Percentiles rank a stretch among this genome's conserved stretches.
These are phyloP conservation scores for Penicillium daleae DNA, from an alignment of 495 filamentous ascomycete species.

Conservation along the genomic window DNA sequence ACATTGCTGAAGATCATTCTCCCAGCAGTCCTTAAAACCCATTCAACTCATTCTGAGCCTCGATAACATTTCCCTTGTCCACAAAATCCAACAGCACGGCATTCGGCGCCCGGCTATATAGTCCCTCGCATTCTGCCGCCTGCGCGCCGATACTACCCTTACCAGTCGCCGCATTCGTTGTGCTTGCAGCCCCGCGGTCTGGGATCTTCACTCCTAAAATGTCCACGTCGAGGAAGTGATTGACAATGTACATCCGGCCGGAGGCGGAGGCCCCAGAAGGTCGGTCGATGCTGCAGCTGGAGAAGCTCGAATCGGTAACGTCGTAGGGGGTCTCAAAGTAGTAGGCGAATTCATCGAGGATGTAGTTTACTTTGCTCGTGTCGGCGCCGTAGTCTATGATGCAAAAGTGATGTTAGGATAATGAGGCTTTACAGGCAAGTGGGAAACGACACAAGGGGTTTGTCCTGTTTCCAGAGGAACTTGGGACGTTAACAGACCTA, in stretches of 20 bases:
- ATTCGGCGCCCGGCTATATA: conserved; percentile 60
- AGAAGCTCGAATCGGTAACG: conserved; percentile 52
- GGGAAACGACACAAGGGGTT: neutral
- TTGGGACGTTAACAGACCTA: conserved; percentile 43
- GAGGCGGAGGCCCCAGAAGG: conserved; percentile 51
- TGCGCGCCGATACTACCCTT: conserved; percentile 63
- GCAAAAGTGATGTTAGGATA: neutral
- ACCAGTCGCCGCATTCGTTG: conserved; percentile 59
- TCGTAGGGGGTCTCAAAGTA: conserved; percentile 75
- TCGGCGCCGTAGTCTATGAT: conserved; percentile 53
- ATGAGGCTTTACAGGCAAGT: neutral
- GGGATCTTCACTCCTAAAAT: conserved; percentile 57
- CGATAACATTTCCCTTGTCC: conserved; percentile 62
- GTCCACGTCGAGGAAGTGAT: conserved; percentile 52
- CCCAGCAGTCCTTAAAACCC: conserved; percentile 43
- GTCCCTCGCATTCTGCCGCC: conserved; percentile 49
- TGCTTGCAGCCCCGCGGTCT: conserved; percentile 52
- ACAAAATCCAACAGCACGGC: conserved; percentile 72
- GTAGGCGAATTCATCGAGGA: conserved; percentile 70
- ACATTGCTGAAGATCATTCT: neutral
- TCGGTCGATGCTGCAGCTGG: conserved; percentile 64
- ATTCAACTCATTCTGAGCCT: conserved; percentile 61
- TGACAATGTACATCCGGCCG: conserved; percentile 59
- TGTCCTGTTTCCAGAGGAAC: neutral
- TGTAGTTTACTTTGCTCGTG: conserved; percentile 55